A percentile compares a stretch with the other conserved stretches of the same genome.
Conservation (phyloP, 176 grass and related monocot genomes). For the Thalia dealbata region DNA sequence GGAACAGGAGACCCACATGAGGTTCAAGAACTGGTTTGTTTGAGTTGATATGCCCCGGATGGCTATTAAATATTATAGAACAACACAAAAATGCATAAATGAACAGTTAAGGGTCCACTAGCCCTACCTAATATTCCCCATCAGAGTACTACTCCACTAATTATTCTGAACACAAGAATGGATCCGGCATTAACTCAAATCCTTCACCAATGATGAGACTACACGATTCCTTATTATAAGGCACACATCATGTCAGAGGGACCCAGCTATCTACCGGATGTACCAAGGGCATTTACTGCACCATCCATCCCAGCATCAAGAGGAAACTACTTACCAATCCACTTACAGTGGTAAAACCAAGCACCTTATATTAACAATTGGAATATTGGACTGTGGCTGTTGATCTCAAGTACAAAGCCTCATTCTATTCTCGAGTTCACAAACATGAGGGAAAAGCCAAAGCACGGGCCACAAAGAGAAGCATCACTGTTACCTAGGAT, state of each 20-base stretch:
- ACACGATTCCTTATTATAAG: too few species aligned
- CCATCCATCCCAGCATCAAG: too few species aligned
- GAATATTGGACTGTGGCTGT: background rate
- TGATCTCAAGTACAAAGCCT: background rate
- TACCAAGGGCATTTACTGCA: too few species aligned
- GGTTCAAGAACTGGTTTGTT: too few species aligned
- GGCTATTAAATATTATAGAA: too few species aligned
- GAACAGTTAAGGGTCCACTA: background rate
- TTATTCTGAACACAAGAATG: background rate
- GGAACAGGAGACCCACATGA: background rate
- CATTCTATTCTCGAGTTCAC: background rate
- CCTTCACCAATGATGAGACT: too few species aligned
- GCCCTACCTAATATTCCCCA: background rate
- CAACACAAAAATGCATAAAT: background rate
- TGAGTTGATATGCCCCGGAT: too few species aligned
- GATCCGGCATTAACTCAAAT: background rate
- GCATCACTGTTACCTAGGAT: background rate
- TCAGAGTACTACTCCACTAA: background rate
- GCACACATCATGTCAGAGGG: too few species aligned
- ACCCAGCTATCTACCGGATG: too few species aligned
- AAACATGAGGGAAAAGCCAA: background rate
- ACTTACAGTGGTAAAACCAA: too few species aligned
- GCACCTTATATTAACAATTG: background rate
- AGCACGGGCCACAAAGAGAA: too few species aligned
- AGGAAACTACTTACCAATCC: too few species aligned